Base-by-base conservation (phyloP, 1,284 basidiomycete genomes). In the Leccinum pachyderme region DNA sequence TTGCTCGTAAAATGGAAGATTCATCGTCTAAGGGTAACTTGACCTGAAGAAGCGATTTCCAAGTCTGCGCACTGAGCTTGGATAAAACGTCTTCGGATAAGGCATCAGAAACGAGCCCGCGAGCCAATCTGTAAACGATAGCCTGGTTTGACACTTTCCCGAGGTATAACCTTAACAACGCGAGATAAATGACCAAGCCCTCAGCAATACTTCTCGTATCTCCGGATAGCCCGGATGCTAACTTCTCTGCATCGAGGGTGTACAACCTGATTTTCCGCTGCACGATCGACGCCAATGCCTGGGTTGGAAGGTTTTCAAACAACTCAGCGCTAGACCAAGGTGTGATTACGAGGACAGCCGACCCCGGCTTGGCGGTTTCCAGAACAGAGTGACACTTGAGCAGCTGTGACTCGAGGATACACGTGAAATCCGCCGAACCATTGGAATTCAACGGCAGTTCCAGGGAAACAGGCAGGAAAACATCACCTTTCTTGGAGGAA, bases 91-190 rank as follows among this genome's bases (percentile, higher is more conserved):
- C 64, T 12, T 76, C 78, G 31, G 75, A 69, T 9, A 84, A 62
- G 12, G 60, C 56, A 27, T 77, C 73, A 15, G 77, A 43, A 77
- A 54, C 80, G 71, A 18, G 67, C 1, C 64, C 68, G 24, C 71
- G 72, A 2, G 81, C 81, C 25, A 88, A 65, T 64, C 79, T 78
- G 37, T 78, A 65, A 11, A 90, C 75, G 5, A 78, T 68, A 0
- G 71, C 66, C 63, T 84, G 79, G 12, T 74, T 82, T 1, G 86
- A 87, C 2, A 73, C 72, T 29, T 75, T 68, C 9, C 87, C 89
- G 22, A 92, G 75, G 70, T 91, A 92, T 44, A 92, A 73, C 47
- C 87, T 77, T 60, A 91, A 66, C 71, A 91, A 86, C 1, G 85
- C 82, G 12, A 90, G 72, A 57, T 86, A 80, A 24, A 80, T 77